Conservation (phyloP, 2,329 filamentous ascomycete species). For the Hawksworthiomyces lignivorus region DNA sequence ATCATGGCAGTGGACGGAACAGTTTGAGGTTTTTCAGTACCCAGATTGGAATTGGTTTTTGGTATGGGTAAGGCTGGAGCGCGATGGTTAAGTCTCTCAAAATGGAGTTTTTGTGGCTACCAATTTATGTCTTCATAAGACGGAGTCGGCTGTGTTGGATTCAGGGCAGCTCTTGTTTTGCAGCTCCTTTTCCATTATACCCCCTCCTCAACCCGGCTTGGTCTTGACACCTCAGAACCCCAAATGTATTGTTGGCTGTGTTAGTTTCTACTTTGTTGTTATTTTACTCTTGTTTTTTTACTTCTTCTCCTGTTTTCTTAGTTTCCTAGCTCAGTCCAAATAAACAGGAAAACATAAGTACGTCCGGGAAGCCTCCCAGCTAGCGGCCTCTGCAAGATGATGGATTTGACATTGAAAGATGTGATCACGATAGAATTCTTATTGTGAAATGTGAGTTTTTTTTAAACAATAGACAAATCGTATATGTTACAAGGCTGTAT, state of each 20-base stretch:
- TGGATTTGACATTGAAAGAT: too few species aligned
- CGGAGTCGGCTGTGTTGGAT: conserved; percentile 5
- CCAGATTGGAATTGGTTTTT: not conserved
- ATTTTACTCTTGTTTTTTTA: not conserved
- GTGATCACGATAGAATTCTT: too few species aligned
- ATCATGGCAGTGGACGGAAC: too few species aligned
- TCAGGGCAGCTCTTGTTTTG: not conserved
- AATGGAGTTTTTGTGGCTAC: conserved; percentile 7
- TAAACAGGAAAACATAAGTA: not conserved
- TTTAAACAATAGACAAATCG: too few species aligned
- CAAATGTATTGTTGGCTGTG: conserved; percentile 1
- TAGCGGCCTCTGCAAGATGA: too few species aligned
- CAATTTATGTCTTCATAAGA: conserved; percentile 3
- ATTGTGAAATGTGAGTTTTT: too few species aligned
- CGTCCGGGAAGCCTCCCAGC: too few species aligned
- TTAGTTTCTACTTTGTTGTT: too few species aligned
- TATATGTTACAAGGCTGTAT: conserved; percentile 5
- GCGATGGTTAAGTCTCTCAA: too few species aligned
- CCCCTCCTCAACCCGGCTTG: not conserved
- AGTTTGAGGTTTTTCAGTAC: too few species aligned
- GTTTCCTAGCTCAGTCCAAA: not conserved
- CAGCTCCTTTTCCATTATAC: not conserved
- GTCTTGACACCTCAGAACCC: conserved; percentile 2
- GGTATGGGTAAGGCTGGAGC: too few species aligned
- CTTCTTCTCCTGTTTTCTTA: not conserved